phyloP scores from a whole-genome alignment of 805 yeast genomes.

The Zygotorulaspora florentina region DNA sequence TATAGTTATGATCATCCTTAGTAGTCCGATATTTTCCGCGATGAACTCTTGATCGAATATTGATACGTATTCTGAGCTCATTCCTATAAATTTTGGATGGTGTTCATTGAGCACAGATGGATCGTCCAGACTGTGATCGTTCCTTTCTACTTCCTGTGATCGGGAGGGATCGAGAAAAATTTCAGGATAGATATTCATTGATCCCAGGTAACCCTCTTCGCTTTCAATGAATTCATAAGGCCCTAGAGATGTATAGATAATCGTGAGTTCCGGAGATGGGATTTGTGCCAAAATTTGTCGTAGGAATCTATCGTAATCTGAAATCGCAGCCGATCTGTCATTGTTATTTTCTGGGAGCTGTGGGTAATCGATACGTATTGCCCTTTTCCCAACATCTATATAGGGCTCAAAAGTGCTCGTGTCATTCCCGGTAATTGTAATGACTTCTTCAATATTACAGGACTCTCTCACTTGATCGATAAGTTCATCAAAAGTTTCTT shows the following conservation, averaged over 20 bases:
- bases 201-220: neutral
- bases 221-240: conserved; percentile 13
- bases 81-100: conserved; percentile 28
- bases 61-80: conserved; percentile 14
- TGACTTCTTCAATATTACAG: conserved; percentile 26
- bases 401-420: conserved; percentile 51
- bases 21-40: conserved; percentile 17
- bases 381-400: conserved; percentile 58
- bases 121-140: conserved; percentile 37
- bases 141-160: conserved; percentile 51
- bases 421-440: conserved; percentile 33
- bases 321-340: conserved; percentile 33
- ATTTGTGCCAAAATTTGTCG: conserved; percentile 56
- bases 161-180: conserved; percentile 50
- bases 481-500: conserved; percentile 20
- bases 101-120: conserved; percentile 32
- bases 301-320: conserved; percentile 44
- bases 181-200: conserved; percentile 49
- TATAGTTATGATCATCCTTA: conserved; percentile 20
- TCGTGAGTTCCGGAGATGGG: conserved; percentile 69
- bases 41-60: conserved; percentile 26
- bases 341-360: conserved; percentile 41
- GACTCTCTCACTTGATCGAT: conserved; percentile 14
- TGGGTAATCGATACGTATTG: conserved; percentile 56
- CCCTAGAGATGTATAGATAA: conserved; percentile 50